Conservation (phyloP, 2,329 filamentous ascomycete species). For the Penicillium sp. region DNA sequence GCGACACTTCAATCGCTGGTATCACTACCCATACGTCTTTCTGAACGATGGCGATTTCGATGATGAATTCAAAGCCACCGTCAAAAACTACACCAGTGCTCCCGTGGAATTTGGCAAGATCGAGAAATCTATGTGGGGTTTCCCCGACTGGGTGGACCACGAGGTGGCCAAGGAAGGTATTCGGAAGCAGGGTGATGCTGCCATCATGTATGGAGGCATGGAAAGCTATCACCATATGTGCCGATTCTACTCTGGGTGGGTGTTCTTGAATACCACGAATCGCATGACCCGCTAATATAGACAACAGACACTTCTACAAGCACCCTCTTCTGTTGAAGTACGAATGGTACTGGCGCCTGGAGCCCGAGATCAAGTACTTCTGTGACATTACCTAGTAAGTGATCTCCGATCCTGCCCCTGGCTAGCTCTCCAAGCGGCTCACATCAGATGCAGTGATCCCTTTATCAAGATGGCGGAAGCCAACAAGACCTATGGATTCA, state of each 20-base stretch:
- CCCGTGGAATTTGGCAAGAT: slow-evolving; percentile 92
- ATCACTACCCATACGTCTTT: slow-evolving; percentile 97
- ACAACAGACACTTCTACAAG: slow-evolving; percentile 81
- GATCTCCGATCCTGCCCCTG: not conserved
- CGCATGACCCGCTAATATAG: slow-evolving; percentile 15
- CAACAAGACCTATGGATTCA: slow-evolving; percentile 98
- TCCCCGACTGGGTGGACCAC: slow-evolving; percentile 89
- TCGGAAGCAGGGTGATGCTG: slow-evolving; percentile 88
- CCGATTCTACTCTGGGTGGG: slow-evolving; percentile 93
- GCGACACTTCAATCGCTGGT: slow-evolving; percentile 98
- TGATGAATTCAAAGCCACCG: slow-evolving; percentile 79
- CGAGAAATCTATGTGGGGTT: slow-evolving; percentile 86
- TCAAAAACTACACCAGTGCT: slow-evolving; percentile 83
- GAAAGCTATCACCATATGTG: slow-evolving; percentile 99
- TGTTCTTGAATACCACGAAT: slow-evolving; percentile 9
- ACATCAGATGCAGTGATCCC: slow-evolving; percentile 60
- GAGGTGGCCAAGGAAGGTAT: slow-evolving; percentile 95
- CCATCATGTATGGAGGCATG: slow-evolving; percentile 98
- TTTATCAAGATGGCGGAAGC: slow-evolving; percentile 89
- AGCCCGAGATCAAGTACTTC: slow-evolving; percentile 99
- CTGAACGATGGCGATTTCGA: slow-evolving; percentile 98
- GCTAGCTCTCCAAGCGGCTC: slow-evolving; percentile 1
- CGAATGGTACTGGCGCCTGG: slow-evolving; percentile 99
- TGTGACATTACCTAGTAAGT: slow-evolving; percentile 96
- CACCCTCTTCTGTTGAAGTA: slow-evolving; percentile 92